phyloP scores from a whole-genome alignment of 208 protist genomes.

The Leishmania mexicana region DNA sequence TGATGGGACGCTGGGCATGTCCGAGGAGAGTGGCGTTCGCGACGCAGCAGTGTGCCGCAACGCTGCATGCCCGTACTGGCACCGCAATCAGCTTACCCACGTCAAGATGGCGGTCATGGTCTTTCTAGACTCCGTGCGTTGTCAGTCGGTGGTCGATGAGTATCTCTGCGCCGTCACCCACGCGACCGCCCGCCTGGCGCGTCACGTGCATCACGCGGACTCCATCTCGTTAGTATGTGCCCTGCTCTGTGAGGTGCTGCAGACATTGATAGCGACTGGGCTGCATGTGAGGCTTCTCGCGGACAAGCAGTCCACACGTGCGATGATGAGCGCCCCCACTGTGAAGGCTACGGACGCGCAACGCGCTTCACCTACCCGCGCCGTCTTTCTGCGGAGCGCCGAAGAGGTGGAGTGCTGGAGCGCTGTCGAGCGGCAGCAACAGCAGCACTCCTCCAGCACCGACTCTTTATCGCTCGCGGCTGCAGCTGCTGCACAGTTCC shows the following conservation, averaged over 20 bases:
- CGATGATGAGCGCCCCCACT: slow-evolving; percentile 6
- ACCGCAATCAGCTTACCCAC: slow-evolving; percentile 62
- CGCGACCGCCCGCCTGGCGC: slow-evolving; percentile 9
- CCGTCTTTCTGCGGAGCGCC: slow-evolving; percentile 10
- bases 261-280: slow-evolving; percentile 25
- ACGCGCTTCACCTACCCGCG: not conserved
- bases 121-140: slow-evolving; percentile 9
- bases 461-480: slow-evolving; percentile 2
- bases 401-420: slow-evolving; percentile 33
- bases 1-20: not conserved
- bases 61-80: slow-evolving; percentile 63
- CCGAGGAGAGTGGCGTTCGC: not conserved
- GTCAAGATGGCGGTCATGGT: slow-evolving; percentile 27
- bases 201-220: slow-evolving; percentile 11
- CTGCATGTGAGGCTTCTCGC: slow-evolving; percentile 6
- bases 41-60: slow-evolving; percentile 34
- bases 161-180: slow-evolving; percentile 32
- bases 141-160: slow-evolving; percentile 15
- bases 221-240: slow-evolving; percentile 33
- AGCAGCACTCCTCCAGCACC: not conserved
- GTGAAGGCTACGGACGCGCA: not conserved
- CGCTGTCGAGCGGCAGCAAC: slow-evolving; percentile 13
- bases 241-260: slow-evolving; percentile 22
- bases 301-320: not conserved
- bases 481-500: slow-evolving; percentile 35